phyloP scores from a whole-genome alignment of 202 grass and related monocot species.

The Hordeum pubiflorum region DNA sequence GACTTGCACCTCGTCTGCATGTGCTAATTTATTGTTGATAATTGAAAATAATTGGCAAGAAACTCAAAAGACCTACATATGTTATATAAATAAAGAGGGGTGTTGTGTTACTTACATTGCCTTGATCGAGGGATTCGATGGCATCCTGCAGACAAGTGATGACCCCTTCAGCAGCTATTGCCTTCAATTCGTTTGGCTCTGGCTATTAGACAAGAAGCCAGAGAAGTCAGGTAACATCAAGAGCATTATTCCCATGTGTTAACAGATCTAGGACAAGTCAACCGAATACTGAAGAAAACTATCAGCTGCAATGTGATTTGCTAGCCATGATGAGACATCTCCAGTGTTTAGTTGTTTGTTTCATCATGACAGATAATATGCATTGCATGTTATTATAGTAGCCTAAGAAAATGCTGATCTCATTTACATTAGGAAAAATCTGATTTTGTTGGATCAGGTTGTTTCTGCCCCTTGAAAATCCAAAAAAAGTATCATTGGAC shows the following conservation, averaged over 20 bases:
- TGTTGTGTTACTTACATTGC: conserved; percentile 48
- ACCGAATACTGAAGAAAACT: not conserved
- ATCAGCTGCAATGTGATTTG: not conserved
- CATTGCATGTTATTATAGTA: not conserved
- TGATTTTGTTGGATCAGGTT: not conserved
- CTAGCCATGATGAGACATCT: not conserved
- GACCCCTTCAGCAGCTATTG: conserved; percentile 26
- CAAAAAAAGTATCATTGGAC: not conserved
- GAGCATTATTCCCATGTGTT: not conserved
- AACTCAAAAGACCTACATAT: not conserved
- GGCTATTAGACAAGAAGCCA: conserved; percentile 45
- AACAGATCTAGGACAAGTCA: not conserved
- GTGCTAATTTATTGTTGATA: not conserved
- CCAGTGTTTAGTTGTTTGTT: not conserved
- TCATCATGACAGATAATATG: not conserved
- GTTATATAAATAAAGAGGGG: not conserved
- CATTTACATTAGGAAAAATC: not conserved
- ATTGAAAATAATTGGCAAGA: no score
- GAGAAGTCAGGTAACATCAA: conserved; percentile 3
- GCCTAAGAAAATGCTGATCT: not conserved
- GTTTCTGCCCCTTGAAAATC: not conserved
- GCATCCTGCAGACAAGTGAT: conserved; percentile 83
- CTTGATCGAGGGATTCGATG: conserved; percentile 71
- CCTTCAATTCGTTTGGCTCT: conserved; percentile 65
- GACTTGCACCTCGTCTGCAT: not conserved